Base-by-base conservation (phyloP, 2,329 filamentous ascomycete genomes). In the Colletotrichum incanum region DNA sequence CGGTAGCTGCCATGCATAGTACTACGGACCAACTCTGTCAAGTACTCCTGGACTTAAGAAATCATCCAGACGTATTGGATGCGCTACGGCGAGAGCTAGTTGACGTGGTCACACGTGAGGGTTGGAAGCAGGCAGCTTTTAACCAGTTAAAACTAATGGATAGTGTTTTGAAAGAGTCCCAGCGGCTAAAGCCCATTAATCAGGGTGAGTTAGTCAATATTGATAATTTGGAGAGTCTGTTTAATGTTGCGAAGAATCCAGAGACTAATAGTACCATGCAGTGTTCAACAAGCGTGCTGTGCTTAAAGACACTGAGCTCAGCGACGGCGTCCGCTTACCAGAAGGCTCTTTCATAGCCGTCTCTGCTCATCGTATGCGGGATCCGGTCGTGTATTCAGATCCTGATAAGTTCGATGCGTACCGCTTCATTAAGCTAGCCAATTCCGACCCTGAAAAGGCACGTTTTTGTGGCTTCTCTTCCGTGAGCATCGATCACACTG, bases 121-220 rank as follows among this genome's bases (percentile, higher is more conserved):
- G 65, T 5, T 61, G 56, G 49, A 54, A 54, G 20, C 60, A 67
- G 39, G 60, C 65, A 5, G 41, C 56, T 34, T 47, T 67, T 0
- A 39, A 62, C n/a, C 52, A 55, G 34, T 6, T 67, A 26, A 67
- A 62, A 26, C 49, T 67, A 11, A 54, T 67, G 58, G 65, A 67
- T 3, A 67, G 65, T 4, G 56, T 67, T 23, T 12, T 67, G 31
- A 67, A 67, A 3, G 65, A 67, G 7, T 54, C 55, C 6, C 65
- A 67, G 37, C 47, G 65, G 2, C 56, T 62, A 1, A 67, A 67
- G 49, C 65, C 65, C 0, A 43, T 43, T 16, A 55, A 66, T 9
- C 58, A 61, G 2, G 65, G 65, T 67, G 41, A 26, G 65, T 28
- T 49, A 28, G 11, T 18, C 3, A 5, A 12, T 12, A 31, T 11